Percentiles rank a stretch among this genome's conserved stretches.
Evolutionary conservation across 148 eudicot genomes (phyloP).

Genomic region (Spergularia marina): DNA sequence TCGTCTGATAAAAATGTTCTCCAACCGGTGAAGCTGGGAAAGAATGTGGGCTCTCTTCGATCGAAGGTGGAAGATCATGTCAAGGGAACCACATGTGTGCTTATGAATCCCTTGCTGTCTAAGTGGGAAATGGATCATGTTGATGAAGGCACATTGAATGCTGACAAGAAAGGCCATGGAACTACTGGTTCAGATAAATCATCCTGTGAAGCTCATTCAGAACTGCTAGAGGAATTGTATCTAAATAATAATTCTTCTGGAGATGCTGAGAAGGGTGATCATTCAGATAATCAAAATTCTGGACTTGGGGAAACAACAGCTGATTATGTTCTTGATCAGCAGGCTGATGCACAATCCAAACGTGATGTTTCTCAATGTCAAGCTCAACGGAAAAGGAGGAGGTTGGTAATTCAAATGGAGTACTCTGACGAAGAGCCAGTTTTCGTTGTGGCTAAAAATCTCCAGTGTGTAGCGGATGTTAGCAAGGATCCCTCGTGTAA

Average conservation of each 20-base stretch:
- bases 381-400: constrained; percentile 21
- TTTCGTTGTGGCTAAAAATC: neutral
- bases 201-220: neutral
- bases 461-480: neutral
- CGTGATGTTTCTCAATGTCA: constrained; percentile 2
- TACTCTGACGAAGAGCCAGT: constrained; percentile 26
- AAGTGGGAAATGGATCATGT: neutral
- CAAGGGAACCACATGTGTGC: neutral
- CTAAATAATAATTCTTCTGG: neutral
- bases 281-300: neutral
- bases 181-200: neutral
- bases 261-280: constrained; percentile 6
- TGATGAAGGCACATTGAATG: neutral
- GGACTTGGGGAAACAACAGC: constrained; percentile 4
- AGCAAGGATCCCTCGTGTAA: neutral
- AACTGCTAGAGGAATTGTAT: constrained; percentile 2
- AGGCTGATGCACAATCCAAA: neutral
- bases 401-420: constrained; percentile 24
- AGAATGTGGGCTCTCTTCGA: neutral
- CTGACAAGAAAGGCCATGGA: neutral
- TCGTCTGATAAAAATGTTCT: neutral
- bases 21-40: constrained; percentile 7
- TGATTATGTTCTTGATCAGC: neutral
- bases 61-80: neutral
- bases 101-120: neutral